Conservation (phyloP, 306 rosid species). For the Malus fusca region DNA sequence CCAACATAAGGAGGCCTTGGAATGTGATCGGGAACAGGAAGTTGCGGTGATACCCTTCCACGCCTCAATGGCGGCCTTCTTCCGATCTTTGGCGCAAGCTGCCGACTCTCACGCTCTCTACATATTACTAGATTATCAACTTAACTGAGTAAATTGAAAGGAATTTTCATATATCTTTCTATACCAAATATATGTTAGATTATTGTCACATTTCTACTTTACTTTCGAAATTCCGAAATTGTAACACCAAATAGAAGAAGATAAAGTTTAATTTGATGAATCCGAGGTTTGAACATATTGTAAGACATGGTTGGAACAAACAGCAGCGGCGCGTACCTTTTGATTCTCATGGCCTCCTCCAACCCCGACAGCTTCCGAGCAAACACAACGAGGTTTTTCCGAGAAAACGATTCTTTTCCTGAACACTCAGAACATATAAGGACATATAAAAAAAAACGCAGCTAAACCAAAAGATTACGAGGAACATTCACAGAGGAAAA, state of each 20-base stretch:
- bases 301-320: not conserved
- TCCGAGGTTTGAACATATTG: not conserved
- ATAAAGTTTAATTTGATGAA: not conserved
- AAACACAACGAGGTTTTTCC: conserved; percentile 38
- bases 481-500: not conserved
- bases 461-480: not conserved
- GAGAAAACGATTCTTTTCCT: conserved; percentile 31
- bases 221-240: not conserved
- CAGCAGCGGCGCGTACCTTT: conserved; percentile 34
- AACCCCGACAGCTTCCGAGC: conserved; percentile 54
- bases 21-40: conserved; percentile 80
- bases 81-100: conserved; percentile 27
- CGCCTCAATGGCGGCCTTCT: conserved; percentile 62
- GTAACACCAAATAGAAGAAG: not conserved
- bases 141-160: not conserved
- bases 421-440: not conserved
- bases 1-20: conserved; percentile 81
- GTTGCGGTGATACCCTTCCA: conserved; percentile 68
- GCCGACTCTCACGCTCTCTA: conserved; percentile 61
- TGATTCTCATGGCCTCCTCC: conserved; percentile 74
- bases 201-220: not conserved
- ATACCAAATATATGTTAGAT: not conserved
- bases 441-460: not conserved
- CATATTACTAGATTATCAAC: conserved; percentile 10
- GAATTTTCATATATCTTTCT: not conserved